These are phyloP conservation scores for Persicaria maculosa DNA, from an alignment of 148 eudicot species.

Conservation along the genomic window DNA sequence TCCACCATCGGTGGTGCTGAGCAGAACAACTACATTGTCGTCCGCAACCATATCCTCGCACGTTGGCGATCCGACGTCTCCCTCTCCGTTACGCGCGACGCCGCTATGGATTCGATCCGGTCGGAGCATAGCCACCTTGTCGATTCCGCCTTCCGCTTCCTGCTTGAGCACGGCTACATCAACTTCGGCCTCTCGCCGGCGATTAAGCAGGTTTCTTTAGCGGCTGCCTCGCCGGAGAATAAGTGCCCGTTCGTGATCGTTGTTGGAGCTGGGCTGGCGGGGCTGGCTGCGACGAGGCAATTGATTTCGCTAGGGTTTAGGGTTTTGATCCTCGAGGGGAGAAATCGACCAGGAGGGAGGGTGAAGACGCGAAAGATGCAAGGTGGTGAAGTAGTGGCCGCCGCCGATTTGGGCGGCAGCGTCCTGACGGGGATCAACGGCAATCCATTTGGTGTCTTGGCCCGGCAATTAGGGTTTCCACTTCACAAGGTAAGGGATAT, in stretches of 20 bases:
- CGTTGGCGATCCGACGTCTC: slow-evolving; percentile 70
- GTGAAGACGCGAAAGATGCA: slow-evolving; percentile 61
- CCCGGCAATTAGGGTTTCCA: slow-evolving; percentile 75
- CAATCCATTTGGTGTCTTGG: slow-evolving; percentile 85
- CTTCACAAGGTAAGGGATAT: slow-evolving; percentile 94
- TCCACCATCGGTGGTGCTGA: slow-evolving; percentile 38
- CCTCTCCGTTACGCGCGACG: slow-evolving; percentile 41
- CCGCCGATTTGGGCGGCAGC: slow-evolving; percentile 91
- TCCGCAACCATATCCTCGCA: slow-evolving; percentile 66
- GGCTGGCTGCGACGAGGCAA: slow-evolving; percentile 73
- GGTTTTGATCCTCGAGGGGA: slow-evolving; percentile 72
- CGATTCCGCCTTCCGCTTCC: slow-evolving; percentile 48
- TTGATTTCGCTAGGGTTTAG: slow-evolving; percentile 67
- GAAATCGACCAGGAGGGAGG: slow-evolving; percentile 77
- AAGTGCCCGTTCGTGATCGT: slow-evolving; percentile 40
- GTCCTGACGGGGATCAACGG: slow-evolving; percentile 94
- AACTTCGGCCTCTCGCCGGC: slow-evolving; percentile 73
- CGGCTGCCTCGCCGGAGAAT: slow-evolving; percentile 5
- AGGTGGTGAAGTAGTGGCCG: slow-evolving; percentile 41
- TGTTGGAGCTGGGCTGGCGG: slow-evolving; percentile 79
- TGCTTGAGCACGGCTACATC: slow-evolving; percentile 69
- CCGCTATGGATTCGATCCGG: slow-evolving; percentile 37
- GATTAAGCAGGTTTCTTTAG: slow-evolving; percentile 21
- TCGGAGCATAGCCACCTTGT: slow-evolving; percentile 47
- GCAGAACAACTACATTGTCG: slow-evolving; percentile 56